Conservation (phyloP, 2,329 filamentous ascomycete species). For the Ophiocordyceps robertsii region DNA sequence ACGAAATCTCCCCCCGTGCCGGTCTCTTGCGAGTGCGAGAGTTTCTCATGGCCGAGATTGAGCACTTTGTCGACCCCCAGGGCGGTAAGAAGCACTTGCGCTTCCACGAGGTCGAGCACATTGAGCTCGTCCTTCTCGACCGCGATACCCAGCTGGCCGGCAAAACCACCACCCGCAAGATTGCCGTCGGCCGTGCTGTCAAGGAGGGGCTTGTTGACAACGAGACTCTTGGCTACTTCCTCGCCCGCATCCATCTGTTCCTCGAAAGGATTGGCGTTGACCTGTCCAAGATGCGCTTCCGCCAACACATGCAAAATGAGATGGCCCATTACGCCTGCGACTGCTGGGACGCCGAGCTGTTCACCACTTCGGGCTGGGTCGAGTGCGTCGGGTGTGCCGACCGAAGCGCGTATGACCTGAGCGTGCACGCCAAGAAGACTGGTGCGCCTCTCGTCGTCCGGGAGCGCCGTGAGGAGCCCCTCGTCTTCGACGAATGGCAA, state of each 20-base stretch:
- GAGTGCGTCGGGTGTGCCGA: constrained; percentile 97
- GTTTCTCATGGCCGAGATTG: constrained; percentile 98
- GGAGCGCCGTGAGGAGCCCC: constrained; percentile 65
- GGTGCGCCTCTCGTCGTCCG: constrained; percentile 76
- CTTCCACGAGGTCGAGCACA: constrained; percentile 72
- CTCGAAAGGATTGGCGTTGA: constrained; percentile 81
- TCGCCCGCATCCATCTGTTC: constrained; percentile 87
- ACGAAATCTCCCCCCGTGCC: constrained; percentile 88
- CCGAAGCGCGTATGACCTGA: constrained; percentile 86
- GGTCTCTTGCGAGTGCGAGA: constrained; percentile 90
- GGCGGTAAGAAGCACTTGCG: constrained; percentile 88
- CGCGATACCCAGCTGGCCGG: constrained; percentile 76
- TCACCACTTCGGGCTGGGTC: constrained; percentile 90
- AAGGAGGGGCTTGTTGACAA: constrained; percentile 77
- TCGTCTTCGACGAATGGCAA: constrained; percentile 74
- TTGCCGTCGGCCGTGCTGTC: constrained; percentile 79
- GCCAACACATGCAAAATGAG: constrained; percentile 79
- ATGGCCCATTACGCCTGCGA: constrained; percentile 87
- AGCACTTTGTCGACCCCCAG: constrained; percentile 93
- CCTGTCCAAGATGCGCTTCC: constrained; percentile 77
- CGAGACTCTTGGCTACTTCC: constrained; percentile 94
- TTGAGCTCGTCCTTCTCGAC: constrained; percentile 75
- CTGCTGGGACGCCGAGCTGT: constrained; percentile 94
- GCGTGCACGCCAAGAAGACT: constrained; percentile 86
- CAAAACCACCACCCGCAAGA: constrained; percentile 59